phyloP scores from a whole-genome alignment of 352 stramenopile species.

The Pseudoperonospora humuli region DNA sequence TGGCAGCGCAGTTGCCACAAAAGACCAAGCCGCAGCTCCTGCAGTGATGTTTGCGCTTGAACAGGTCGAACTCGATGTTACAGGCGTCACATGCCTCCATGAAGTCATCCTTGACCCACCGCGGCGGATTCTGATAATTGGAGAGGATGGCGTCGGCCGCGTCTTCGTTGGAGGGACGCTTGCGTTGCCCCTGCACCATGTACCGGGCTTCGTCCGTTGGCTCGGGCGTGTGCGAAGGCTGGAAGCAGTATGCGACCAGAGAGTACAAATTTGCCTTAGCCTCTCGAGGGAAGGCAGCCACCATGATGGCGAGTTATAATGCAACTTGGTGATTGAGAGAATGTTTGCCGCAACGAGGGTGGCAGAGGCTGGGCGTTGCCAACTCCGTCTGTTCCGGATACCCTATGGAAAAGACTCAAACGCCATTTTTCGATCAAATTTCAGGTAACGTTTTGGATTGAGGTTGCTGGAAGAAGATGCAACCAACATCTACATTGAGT shows the following conservation, averaged over 20 bases:
- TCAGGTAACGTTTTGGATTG: no score
- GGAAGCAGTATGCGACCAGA: conserved; percentile 58
- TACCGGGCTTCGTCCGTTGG: conserved; percentile 30
- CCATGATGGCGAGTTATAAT: conserved; percentile 6
- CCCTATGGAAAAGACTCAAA: no score
- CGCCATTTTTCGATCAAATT: no score
- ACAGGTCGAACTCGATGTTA: conserved; percentile 42
- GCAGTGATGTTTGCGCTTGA: conserved; percentile 65
- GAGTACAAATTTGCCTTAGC: conserved; percentile 30
- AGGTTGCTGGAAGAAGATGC: no score
- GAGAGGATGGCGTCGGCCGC: conserved; percentile 16
- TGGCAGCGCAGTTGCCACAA: conserved; percentile 36
- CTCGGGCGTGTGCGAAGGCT: conserved; percentile 20
- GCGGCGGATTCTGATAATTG: conserved; percentile 41
- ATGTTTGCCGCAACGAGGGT: neutral
- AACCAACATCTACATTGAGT: no score
- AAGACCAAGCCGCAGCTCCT: conserved; percentile 52
- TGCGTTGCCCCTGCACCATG: conserved; percentile 25
- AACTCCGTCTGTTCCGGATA: conserved; percentile 1
- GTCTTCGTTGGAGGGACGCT: conserved; percentile 12
- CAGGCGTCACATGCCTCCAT: conserved; percentile 47
- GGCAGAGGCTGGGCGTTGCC: conserved; percentile 1
- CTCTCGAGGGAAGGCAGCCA: conserved; percentile 16
- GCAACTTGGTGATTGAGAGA: neutral
- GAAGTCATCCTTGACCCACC: conserved; percentile 51